Base-by-base conservation (phyloP, 352 stramenopile species). In the Hyaloperonospora brassicae region DNA sequence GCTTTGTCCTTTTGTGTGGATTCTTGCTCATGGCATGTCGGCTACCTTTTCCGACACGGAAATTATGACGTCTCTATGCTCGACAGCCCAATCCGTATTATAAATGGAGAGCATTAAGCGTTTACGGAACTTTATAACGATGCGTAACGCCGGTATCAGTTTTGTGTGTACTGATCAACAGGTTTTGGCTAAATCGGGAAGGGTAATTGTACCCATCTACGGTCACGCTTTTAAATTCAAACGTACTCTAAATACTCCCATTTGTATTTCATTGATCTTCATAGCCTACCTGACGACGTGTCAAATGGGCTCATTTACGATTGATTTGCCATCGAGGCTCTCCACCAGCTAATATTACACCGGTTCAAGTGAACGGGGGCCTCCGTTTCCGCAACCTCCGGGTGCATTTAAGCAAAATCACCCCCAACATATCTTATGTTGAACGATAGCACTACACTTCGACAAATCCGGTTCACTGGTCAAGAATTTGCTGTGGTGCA, bases 1-100 rank as follows among this genome's bases (percentile, higher is more conserved):
- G 5, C 22, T 54, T 1, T 55, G 43, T n/a, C 34, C 51, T 21
- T 8, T 40, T 1, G 50, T 59, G 50, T 64, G 57, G 50, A 64
- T 64, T 22, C 57, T 45, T 2, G 50, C 57, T 34, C 0, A 14
- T 1, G 17, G 10, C 14, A 11, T 25, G 5, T 11, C 40, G n/a
- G 40, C 40, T 3, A 45, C 40, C 1, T 24, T 45, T 24, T 45
- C 40, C 13, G 38, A 43, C n/a, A n/a, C n/a, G n/a, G n/a, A n/a
- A 17, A 40, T 40, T n/a, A n/a, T n/a, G n/a, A 40, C 35, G 9
- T 45, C 40, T 11, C 40, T 45, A 8, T 8, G 40, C n/a, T 45
- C 40, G 21, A 45, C n/a, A 24, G 11, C 40, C 11, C 13, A 45
- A 25, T 27, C 14, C 5, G 6, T 10, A 13, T 17, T 45, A n/a